phyloP scores from a whole-genome alignment of 2,329 filamentous ascomycete genomes.

The Gaeumannomyces tritici region DNA sequence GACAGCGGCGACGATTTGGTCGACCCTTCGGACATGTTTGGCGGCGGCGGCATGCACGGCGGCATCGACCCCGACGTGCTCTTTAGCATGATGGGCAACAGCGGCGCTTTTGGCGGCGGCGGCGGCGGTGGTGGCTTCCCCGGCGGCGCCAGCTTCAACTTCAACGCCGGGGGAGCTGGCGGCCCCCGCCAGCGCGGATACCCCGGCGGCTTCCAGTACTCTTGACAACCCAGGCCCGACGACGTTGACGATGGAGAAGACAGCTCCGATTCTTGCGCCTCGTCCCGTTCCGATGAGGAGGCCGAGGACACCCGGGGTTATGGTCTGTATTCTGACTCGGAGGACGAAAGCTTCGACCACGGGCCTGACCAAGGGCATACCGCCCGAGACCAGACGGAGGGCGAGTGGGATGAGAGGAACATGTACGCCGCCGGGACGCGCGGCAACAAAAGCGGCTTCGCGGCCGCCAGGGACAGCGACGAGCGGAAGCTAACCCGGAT shows the following conservation, averaged over 20 bases:
- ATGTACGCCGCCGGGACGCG: conserved; percentile 14
- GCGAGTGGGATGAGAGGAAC: conserved; percentile 21
- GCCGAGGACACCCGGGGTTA: not conserved
- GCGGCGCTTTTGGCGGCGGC: conserved; percentile 43
- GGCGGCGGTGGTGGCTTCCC: conserved; percentile 39
- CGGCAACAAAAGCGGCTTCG: conserved; percentile 18
- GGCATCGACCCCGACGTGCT: conserved; percentile 69
- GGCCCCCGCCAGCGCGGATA: conserved; percentile 26
- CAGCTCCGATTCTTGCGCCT: not conserved
- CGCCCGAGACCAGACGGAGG: conserved; percentile 7
- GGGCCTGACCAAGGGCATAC: not conserved
- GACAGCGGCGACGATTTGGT: conserved; percentile 88
- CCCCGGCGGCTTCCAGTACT: conserved; percentile 31
- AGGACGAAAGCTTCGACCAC: conserved; percentile 7
- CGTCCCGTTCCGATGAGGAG: not conserved
- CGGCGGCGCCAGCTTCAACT: conserved; percentile 48
- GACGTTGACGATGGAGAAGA: conserved; percentile 15
- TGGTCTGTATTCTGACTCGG: not conserved
- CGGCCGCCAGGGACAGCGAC: conserved; percentile 18
- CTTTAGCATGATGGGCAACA: conserved; percentile 74
- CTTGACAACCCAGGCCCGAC: conserved; percentile 32
- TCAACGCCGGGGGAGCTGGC: conserved; percentile 27
- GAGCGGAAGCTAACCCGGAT: conserved; percentile 29
- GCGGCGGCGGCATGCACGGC: conserved; percentile 53
- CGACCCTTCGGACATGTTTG: conserved; percentile 80